Evolutionary conservation across 352 stramenopile species (phyloP).

Genomic region (Saprolegnia diclina): DNA sequence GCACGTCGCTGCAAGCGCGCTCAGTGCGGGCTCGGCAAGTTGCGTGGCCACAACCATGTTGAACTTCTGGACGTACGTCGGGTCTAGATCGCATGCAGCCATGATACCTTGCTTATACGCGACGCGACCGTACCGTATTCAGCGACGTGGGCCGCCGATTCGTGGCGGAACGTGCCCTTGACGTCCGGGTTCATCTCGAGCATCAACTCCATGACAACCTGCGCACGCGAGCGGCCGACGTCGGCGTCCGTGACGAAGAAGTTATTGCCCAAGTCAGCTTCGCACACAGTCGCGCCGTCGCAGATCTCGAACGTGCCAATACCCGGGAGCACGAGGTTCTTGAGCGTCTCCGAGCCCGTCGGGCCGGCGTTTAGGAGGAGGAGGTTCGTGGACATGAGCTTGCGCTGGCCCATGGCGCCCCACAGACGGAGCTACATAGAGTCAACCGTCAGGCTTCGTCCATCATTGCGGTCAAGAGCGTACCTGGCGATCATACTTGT

Average conservation of each 20-base stretch:
- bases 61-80: slow-evolving; percentile 55
- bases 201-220: slow-evolving; percentile 79
- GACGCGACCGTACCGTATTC: slow-evolving; percentile 29
- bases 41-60: slow-evolving; percentile 87
- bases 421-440: slow-evolving; percentile 90
- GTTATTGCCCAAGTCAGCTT: slow-evolving; percentile 85
- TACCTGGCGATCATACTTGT: slow-evolving; percentile 26
- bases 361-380: slow-evolving; percentile 88
- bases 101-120: not conserved
- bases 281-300: slow-evolving; percentile 78
- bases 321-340: slow-evolving; percentile 95
- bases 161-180: slow-evolving; percentile 43
- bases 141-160: slow-evolving; percentile 48
- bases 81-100: slow-evolving; percentile 32
- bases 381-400: slow-evolving; percentile 83
- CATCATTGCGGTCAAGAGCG: not conserved
- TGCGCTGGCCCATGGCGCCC: slow-evolving; percentile 91
- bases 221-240: slow-evolving; percentile 60
- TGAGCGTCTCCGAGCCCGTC: slow-evolving; percentile 95
- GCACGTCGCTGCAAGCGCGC: slow-evolving; percentile 66
- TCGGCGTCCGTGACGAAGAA: slow-evolving; percentile 85
- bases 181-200: slow-evolving; percentile 96
- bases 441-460: not conserved
- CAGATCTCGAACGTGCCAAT: slow-evolving; percentile 90
- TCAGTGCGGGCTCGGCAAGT: slow-evolving; percentile 51